These are phyloP conservation scores for Metschnikowia peoriensis DNA, from an alignment of 805 yeast species.

Conservation along the genomic window DNA sequence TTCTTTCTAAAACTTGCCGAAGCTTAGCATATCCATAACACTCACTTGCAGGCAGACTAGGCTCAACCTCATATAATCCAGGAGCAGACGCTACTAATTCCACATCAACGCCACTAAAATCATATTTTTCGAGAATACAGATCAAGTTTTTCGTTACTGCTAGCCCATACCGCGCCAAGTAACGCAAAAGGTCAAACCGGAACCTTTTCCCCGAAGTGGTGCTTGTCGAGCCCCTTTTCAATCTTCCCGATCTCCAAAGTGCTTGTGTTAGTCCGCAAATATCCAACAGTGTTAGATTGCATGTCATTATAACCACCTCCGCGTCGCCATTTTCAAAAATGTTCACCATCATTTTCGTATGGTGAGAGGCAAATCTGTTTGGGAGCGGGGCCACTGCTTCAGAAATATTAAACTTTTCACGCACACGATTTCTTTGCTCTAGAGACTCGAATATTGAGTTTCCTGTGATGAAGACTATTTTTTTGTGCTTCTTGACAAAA, in stretches of 20 bases:
- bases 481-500: slow-evolving; percentile 17
- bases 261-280: slow-evolving; percentile 60
- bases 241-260: slow-evolving; percentile 59
- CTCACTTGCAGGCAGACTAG: slow-evolving; percentile 17
- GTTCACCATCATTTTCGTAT: slow-evolving; percentile 66
- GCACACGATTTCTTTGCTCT: neutral
- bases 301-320: slow-evolving; percentile 57
- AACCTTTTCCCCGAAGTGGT: slow-evolving; percentile 28
- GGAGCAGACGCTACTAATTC: slow-evolving; percentile 60
- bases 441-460: slow-evolving; percentile 12
- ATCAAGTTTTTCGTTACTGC: slow-evolving; percentile 26
- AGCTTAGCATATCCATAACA: slow-evolving; percentile 50
- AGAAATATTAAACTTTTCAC: slow-evolving; percentile 22
- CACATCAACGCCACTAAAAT: slow-evolving; percentile 48
- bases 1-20: slow-evolving; percentile 37
- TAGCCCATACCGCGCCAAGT: slow-evolving; percentile 44
- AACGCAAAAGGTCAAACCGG: slow-evolving; percentile 42
- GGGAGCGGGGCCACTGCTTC: slow-evolving; percentile 35
- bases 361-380: slow-evolving; percentile 49
- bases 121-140: slow-evolving; percentile 28
- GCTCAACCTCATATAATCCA: slow-evolving; percentile 27
- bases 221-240: slow-evolving; percentile 17
- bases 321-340: slow-evolving; percentile 44
- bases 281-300: slow-evolving; percentile 57
- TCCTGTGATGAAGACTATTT: slow-evolving; percentile 33